Conservation (phyloP, 2,329 filamentous ascomycete species). For the Epichloe festucae region DNA sequence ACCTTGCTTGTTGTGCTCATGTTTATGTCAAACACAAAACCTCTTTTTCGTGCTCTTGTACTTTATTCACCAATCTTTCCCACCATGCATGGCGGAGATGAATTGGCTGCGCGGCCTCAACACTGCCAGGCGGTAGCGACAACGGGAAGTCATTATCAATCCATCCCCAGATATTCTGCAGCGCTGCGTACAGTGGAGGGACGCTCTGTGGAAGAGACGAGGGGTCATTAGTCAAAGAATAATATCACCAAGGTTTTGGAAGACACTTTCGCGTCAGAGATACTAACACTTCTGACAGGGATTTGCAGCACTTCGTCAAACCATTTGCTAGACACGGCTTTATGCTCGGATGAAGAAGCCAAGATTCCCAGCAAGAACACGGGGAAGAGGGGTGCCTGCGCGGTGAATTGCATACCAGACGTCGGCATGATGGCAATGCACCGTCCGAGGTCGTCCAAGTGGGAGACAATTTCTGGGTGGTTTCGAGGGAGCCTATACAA, state of each 20-base stretch:
- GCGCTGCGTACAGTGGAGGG: slow-evolving; percentile 22
- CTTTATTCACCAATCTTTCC: slow-evolving; percentile 23
- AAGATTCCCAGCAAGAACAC: slow-evolving; percentile 28
- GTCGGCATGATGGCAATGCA: slow-evolving; percentile 29
- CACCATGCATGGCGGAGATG: slow-evolving; percentile 24
- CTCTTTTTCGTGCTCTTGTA: slow-evolving; percentile 20
- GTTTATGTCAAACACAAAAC: slow-evolving; percentile 26
- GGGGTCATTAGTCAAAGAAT: not conserved
- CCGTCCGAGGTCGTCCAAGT: slow-evolving; percentile 20
- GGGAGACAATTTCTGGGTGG: slow-evolving; percentile 21
- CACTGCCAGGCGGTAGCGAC: slow-evolving; percentile 2
- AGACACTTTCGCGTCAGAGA: not conserved
- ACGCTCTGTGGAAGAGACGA: slow-evolving; percentile 20
- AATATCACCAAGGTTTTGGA: not conserved
- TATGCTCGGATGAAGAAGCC: slow-evolving; percentile 17
- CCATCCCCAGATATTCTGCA: slow-evolving; percentile 24
- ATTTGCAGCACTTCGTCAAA: slow-evolving; percentile 23
- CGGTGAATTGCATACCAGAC: slow-evolving; percentile 26
- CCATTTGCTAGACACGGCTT: slow-evolving; percentile 19
- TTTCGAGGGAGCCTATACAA: slow-evolving; percentile 21
- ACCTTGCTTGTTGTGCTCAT: not conserved
- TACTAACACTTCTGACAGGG: slow-evolving; percentile 28
- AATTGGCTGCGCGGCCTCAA: slow-evolving; percentile 12
- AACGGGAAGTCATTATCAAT: slow-evolving; percentile 16
- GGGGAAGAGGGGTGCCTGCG: slow-evolving; percentile 28